Evolutionary conservation across 116 monocot species (phyloP).

Genomic region (Thalassia testudinum): DNA sequence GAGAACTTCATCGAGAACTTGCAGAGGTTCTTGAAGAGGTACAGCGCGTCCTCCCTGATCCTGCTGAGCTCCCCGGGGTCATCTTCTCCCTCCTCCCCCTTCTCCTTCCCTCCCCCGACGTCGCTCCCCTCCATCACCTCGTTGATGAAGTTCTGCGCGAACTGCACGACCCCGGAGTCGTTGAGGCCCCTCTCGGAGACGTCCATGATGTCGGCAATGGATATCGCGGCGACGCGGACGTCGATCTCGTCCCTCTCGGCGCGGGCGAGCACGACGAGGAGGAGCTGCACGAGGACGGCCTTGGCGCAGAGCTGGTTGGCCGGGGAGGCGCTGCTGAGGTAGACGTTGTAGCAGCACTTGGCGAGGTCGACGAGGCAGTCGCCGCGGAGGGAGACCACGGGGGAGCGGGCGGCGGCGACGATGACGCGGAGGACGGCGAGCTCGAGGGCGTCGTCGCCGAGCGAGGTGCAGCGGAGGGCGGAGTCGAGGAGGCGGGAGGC

Average conservation of each 20-base stretch:
- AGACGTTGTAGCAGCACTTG: conserved; percentile 80
- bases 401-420: conserved; percentile 53
- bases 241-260: conserved; percentile 50
- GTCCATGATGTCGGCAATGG: conserved; percentile 74
- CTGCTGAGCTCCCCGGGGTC: conserved; percentile 17
- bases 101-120: not conserved
- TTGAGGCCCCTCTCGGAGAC: conserved; percentile 70
- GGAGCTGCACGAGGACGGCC: conserved; percentile 56
- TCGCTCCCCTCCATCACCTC: conserved; percentile 59
- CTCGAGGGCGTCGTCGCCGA: conserved; percentile 57
- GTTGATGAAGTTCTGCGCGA: conserved; percentile 71
- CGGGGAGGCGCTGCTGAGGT: conserved; percentile 59
- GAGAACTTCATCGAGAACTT: conserved; percentile 97
- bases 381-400: conserved; percentile 32
- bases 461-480: conserved; percentile 23
- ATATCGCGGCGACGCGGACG: conserved; percentile 29
- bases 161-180: conserved; percentile 58
- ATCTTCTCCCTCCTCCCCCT: not conserved
- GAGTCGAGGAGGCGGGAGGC: conserved; percentile 24
- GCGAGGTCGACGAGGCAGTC: conserved; percentile 56
- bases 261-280: conserved; percentile 49
- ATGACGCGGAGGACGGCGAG: conserved; percentile 52
- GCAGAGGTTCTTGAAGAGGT: conserved; percentile 81
- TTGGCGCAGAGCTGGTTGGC: conserved; percentile 82
- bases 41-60: conserved; percentile 77